phyloP scores from a whole-genome alignment of 768 basidiomycete species.

The Rhizopogon salebrosus region DNA sequence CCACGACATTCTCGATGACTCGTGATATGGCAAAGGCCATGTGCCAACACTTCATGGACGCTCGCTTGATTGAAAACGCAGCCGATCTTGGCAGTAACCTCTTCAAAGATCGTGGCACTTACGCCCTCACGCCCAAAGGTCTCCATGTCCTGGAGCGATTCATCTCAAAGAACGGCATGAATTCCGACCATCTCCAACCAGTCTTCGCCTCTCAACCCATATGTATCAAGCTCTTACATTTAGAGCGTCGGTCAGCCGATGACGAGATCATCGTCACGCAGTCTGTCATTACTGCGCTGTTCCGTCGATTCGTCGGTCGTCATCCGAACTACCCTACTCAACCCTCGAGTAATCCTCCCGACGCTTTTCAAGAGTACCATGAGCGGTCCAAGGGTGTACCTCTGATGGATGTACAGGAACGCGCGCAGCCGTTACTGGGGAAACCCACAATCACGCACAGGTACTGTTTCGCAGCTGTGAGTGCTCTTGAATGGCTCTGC shows the following conservation, averaged over 20 bases:
- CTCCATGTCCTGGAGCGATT: slow-evolving; percentile 99
- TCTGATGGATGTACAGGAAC: slow-evolving; percentile 68
- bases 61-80: slow-evolving; percentile 95
- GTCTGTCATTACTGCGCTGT: slow-evolving; percentile 89
- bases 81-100: slow-evolving; percentile 81
- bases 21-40: slow-evolving; percentile 99
- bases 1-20: slow-evolving; percentile 99
- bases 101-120: slow-evolving; percentile 98
- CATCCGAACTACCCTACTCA: slow-evolving; percentile 69
- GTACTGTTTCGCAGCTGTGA: slow-evolving; percentile 80
- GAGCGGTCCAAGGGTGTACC: slow-evolving; percentile 73
- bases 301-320: slow-evolving; percentile 91
- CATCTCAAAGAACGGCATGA: slow-evolving; percentile 98
- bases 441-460: slow-evolving; percentile 44
- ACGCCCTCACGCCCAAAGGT: slow-evolving; percentile 93
- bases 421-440: slow-evolving; percentile 50
- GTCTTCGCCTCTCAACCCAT: slow-evolving; percentile 93
- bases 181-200: slow-evolving; percentile 83
- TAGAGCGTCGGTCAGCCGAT: slow-evolving; percentile 87
- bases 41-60: slow-evolving; percentile 99
- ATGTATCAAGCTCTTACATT: slow-evolving; percentile 94
- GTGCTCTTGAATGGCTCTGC: slow-evolving; percentile 93
- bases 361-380: slow-evolving; percentile 69
- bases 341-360: slow-evolving; percentile 41
- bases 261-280: slow-evolving; percentile 98